These are phyloP conservation scores for Apiospora kogelbergensis DNA, from an alignment of 2,329 filamentous ascomycete genomes.

Conservation along the genomic window DNA sequence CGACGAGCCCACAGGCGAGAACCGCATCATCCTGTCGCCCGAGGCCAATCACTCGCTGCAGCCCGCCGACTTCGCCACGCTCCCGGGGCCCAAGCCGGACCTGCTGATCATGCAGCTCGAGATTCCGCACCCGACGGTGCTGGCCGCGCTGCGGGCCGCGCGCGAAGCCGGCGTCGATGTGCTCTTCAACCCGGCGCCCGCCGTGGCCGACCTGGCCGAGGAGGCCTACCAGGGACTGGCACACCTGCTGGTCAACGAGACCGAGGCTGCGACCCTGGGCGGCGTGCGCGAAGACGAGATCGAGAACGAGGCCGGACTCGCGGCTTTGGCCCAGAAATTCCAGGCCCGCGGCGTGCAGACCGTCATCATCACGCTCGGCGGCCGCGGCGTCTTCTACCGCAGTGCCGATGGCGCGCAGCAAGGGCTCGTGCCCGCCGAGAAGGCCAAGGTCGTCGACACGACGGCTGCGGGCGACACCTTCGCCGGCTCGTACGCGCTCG, in stretches of 20 bases:
- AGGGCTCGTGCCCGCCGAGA: constrained; percentile 60
- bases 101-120: constrained; percentile 78
- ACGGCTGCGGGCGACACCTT: constrained; percentile 95
- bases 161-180: constrained; percentile 55
- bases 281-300: constrained; percentile 51
- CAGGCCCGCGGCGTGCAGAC: constrained; percentile 68
- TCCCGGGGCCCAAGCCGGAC: constrained; percentile 47
- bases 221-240: constrained; percentile 67
- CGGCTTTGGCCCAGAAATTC: constrained; percentile 58
- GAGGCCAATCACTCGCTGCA: constrained; percentile 63
- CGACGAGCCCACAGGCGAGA: constrained; percentile 70
- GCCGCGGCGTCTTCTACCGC: constrained; percentile 72
- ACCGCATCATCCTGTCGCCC: constrained; percentile 72
- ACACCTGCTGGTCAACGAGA: constrained; percentile 88
- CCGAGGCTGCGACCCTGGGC: constrained; percentile 75
- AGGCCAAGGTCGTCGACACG: constrained; percentile 82
- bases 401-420: constrained; percentile 40
- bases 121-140: constrained; percentile 65
- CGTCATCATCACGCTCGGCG: constrained; percentile 82
- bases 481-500: constrained; percentile 81
- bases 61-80: constrained; percentile 34
- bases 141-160: constrained; percentile 58
- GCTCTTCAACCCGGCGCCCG: constrained; percentile 83
- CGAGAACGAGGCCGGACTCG: constrained; percentile 44
- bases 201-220: constrained; percentile 61